Evolutionary conservation across 257 asterid species (phyloP), one percentile per base, ranked within the genome.

Genomic region (Solanum pennellii): DNA sequence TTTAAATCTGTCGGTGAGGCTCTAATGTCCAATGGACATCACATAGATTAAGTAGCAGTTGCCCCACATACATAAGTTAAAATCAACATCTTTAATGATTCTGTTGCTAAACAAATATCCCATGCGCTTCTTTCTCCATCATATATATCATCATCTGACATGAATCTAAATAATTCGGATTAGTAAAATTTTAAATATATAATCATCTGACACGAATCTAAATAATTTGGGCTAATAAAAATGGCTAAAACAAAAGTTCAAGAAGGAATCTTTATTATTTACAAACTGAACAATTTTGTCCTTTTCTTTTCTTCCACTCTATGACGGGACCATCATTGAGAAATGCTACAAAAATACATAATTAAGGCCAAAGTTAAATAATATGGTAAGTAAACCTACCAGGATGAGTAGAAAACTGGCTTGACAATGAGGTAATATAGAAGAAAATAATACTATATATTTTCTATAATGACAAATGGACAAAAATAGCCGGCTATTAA

Each of bases 91-190:
- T 76, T 88, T 59, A 87, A 87, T 31, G 82, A 85, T 86, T 60
- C 45, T 60, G 86, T 88, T 88, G 86, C 91, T 83, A 86, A 92
- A 89, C 27, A 86, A 85, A 82, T 83, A 87, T 18, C 21, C 65
- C 87, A 83, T 83, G 84, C 85, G 68, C 37, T 87, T 73, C 87
- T 60, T 72, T 82, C 41, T 47, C 84, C 87, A 31, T 69, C 68
- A 25, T 47, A 18, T 15, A 69, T 8, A 42, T 42, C 0, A 10
- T 33, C 5, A 33, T 33, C 39, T 37, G 4, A 13, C 25, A 1
- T 0, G 0, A 44, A 79, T 79, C 1, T 13, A 9, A 29, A 79
- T 45, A 44, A 45, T 10, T 25, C 25, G 14, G 5, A n/a, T n/a
- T n/a, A n/a, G n/a, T n/a, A n/a, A n/a, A n/a, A n/a, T n/a, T n/a